Evolutionary conservation across 2,329 filamentous ascomycete genomes (phyloP), one percentile per base, ranked within the genome.

Genomic region (Teratosphaeria viscida): DNA sequence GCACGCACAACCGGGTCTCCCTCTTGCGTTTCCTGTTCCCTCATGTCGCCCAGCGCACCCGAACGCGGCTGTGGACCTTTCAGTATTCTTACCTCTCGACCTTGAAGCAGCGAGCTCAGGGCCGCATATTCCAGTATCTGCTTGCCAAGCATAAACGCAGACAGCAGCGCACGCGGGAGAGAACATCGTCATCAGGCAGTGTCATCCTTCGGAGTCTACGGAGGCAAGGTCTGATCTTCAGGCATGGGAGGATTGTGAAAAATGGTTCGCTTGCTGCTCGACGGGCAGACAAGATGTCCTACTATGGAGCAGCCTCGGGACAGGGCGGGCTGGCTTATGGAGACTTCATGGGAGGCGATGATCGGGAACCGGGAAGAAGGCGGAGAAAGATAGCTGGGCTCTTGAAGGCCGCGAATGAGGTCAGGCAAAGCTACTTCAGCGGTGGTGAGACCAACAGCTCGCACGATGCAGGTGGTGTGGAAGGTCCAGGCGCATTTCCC

Each of bases 381-480:
- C 81, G 92, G 66, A 87, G 82, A 73, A 95, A 87, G 78, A 77
- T 96, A 52, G 89, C 88, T 37, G 85, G 83, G 12, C 88, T 88
- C 69, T 70, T 89, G 58, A 86, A 84, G 69, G 85, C 86, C 56
- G 87, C 86, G 11, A 89, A 89, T 68, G 86, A 89, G 70, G 71
- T 89, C 59, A 78, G 86, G 43, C 86, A 89, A 73, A 80, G 81
- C 47, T 89, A 89, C 71, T 63, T 77, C 59, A 66, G 60, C 16
- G 63, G 58, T 16, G 34, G 26, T 37, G 53, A 54, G 16, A 37
- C 12, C 4, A 67, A 68, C 59, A 78, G 77, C 72, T 61, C 47
- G n/a, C 61, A 57, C 47, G 66, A 67, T 29, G 61, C 58, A 19
- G 49, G 35, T n/a, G 57, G 61, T 12, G 66, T 67, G 27, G 61